Evolutionary conservation across 2,329 filamentous ascomycete genomes (phyloP).

Genomic region (Aureobasidium lini): DNA sequence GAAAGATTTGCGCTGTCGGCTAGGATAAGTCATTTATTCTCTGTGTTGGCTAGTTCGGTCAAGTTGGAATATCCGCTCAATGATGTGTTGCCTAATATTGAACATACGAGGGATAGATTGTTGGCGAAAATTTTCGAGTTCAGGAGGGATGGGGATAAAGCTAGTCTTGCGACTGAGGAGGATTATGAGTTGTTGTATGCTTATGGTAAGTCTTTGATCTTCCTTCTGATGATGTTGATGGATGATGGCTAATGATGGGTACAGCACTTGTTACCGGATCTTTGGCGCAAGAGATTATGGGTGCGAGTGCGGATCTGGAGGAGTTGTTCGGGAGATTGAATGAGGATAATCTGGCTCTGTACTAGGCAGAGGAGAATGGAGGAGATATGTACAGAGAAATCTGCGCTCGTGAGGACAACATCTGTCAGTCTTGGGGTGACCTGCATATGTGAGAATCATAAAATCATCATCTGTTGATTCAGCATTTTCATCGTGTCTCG

Average conservation of each 20-base stretch:
- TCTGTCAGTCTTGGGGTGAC: too few species aligned
- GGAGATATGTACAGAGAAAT: background rate
- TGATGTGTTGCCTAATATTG: conserved; percentile 77
- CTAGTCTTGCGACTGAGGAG: conserved; percentile 53
- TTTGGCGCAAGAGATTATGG: conserved; percentile 47
- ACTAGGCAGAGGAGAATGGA: conserved; percentile 29
- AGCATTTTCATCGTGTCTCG: too few species aligned
- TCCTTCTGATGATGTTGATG: background rate
- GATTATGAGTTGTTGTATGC: conserved; percentile 92
- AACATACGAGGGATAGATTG: conserved; percentile 70
- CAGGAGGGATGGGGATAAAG: conserved; percentile 56
- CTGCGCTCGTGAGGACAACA: too few species aligned
- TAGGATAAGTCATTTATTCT: conserved; percentile 80
- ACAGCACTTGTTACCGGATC: conserved; percentile 56
- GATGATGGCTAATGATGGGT: conserved; percentile 9
- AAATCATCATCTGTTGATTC: too few species aligned
- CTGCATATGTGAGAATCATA: too few species aligned
- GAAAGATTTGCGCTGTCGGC: conserved; percentile 78
- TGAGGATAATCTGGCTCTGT: conserved; percentile 53
- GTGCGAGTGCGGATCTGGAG: conserved; percentile 49
- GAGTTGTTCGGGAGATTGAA: conserved; percentile 54
- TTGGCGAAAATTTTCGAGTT: conserved; percentile 85
- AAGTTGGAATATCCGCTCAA: conserved; percentile 92
- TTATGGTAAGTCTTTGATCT: conserved; percentile 53
- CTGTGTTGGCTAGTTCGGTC: conserved; percentile 82